A percentile compares a stretch with the other conserved stretches of the same genome.
These are phyloP conservation scores for Lycium ferocissimum DNA, from an alignment of 257 asterid species.

Conservation along the genomic window DNA sequence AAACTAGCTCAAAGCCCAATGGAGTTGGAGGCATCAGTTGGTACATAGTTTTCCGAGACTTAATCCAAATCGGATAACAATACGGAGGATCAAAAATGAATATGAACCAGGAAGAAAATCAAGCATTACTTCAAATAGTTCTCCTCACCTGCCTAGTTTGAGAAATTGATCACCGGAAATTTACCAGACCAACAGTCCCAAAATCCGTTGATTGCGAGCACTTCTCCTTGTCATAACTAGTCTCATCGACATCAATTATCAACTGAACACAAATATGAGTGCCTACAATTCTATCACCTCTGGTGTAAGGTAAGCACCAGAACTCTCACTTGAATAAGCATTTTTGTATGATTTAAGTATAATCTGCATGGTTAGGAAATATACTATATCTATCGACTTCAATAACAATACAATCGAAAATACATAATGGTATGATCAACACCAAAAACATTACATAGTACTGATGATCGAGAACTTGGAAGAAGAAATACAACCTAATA, in stretches of 20 bases:
- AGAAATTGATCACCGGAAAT: not conserved
- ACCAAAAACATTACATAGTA: conserved; percentile 21
- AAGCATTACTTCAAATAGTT: not conserved
- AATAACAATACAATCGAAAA: not conserved
- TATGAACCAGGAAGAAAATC: not conserved
- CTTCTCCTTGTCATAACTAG: not conserved
- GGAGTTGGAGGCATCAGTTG: not conserved
- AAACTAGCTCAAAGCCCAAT: not conserved
- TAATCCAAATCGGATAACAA: no score
- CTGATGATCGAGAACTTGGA: not conserved
- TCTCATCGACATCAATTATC: conserved; percentile 3
- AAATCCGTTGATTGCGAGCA: not conserved
- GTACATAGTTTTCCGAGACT: not conserved
- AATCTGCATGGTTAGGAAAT: conserved; percentile 11
- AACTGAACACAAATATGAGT: not conserved
- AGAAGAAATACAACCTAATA: conserved; percentile 18
- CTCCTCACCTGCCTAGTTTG: conserved; percentile 3
- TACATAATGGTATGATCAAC: not conserved
- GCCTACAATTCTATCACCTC: not conserved
- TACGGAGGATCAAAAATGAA: conserved; percentile 10
- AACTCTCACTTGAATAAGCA: not conserved
- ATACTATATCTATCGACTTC: not conserved
- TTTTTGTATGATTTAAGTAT: conserved; percentile 1
- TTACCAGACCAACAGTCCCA: not conserved
- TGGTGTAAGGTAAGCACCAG: not conserved